Evolutionary conservation across 1,284 basidiomycete genomes (phyloP).

Genomic region (Afroboletus lepidellus): DNA sequence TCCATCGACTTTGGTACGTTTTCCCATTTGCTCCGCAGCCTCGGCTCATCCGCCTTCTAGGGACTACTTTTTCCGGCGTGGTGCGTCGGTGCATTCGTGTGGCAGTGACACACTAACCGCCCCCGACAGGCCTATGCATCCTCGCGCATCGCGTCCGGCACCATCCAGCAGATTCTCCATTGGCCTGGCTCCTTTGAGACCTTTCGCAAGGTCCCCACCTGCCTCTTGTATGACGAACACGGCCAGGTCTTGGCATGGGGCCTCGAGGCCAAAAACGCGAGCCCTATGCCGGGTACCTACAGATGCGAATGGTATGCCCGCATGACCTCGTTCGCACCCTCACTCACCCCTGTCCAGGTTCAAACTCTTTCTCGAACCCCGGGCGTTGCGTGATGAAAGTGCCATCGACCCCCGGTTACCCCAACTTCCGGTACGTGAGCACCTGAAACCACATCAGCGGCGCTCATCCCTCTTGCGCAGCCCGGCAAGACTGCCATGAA

Average conservation of each 20-base stretch:
- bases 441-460: not conserved
- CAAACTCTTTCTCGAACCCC: conserved; percentile 80
- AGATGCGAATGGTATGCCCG: conserved; percentile 65
- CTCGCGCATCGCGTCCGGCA: conserved; percentile 73
- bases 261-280: conserved; percentile 74
- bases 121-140: conserved; percentile 68
- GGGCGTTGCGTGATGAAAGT: conserved; percentile 65
- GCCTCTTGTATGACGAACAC: conserved; percentile 68
- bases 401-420: conserved; percentile 71
- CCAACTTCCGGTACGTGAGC: conserved; percentile 61
- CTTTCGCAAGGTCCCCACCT: conserved; percentile 80
- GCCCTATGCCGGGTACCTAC: conserved; percentile 60
- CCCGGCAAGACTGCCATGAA: conserved; percentile 71
- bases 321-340: not conserved
- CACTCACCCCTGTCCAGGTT: conserved; percentile 43
- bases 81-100: conserved; percentile 45
- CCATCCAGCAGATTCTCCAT: conserved; percentile 72
- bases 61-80: conserved; percentile 81
- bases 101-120: not conserved
- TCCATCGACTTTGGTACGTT: conserved; percentile 75
- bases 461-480: conserved; percentile 37
- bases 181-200: conserved; percentile 80
- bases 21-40: not conserved
- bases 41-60: conserved; percentile 34
- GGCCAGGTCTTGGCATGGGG: conserved; percentile 77